Evolutionary conservation across 129 eudicot species (phyloP), one percentile per base, ranked within the genome.

Genomic region (Cynara cardunculus): DNA sequence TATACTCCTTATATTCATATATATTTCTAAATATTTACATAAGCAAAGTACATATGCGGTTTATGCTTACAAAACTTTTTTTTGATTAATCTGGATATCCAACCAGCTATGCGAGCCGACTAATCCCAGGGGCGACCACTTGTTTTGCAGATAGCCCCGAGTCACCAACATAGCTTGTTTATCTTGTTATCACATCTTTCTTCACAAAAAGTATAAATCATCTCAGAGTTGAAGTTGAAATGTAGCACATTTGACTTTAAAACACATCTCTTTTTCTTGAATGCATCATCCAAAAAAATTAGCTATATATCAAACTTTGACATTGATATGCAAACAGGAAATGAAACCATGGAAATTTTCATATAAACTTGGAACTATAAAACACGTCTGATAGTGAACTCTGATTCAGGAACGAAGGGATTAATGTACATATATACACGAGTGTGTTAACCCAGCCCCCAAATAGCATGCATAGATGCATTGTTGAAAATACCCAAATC

Each of bases 401-500:
- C 61, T 46, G 61, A 46, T 46, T 46, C 46, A 32, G 37, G 37
- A 6, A 32, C 37, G 37, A 32, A 32, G 37, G 31, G 31, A 28
- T 28, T 32, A 32, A 32, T 32, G 37, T 32, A 32, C 6, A n/a
- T n/a, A 32, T 0, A 32, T 32, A 32, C 37, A 32, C 5, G 37
- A 32, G 37, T 32, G 37, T 32, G 37, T n/a, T n/a, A n/a, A n/a
- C n/a, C n/a, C n/a, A 39, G 13, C 13, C 46, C 46, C 46, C 13
- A 39, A 39, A 8, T 39, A 9, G 9, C 11, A 39, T 39, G 46
- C 46, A 9, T 39, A 39, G 8, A 46, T 14, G 61, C 61, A 46
- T 46, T 46, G 3, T 46, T 32, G 37, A 80, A 39, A 26, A 73
- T 61, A 37, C 75, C 59, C 62, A 81, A 66, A 75, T 82, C 76